Evolutionary conservation across 768 basidiomycete species (phyloP).

Genomic region (Mycena galopus): DNA sequence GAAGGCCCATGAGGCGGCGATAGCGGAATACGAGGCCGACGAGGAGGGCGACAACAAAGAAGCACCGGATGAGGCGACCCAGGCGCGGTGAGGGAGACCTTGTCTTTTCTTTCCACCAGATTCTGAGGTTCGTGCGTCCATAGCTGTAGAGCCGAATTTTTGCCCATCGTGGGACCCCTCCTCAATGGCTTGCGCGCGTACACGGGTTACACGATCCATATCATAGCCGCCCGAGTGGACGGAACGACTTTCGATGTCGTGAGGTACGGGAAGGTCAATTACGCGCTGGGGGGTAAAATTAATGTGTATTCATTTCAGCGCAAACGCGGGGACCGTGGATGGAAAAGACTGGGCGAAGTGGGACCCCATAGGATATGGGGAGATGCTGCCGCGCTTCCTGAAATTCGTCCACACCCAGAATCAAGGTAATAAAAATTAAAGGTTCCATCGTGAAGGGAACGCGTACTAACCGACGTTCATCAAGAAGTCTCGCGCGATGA

Average conservation of each 20-base stretch:
- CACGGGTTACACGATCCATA: background rate
- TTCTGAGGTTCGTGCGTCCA: no score
- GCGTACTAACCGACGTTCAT: no score
- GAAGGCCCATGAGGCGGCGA: background rate
- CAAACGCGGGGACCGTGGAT: background rate
- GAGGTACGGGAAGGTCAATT: background rate
- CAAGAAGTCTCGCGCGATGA: no score
- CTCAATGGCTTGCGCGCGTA: background rate
- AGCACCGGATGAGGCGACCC: background rate
- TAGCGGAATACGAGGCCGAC: background rate
- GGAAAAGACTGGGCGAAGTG: constrained; percentile 2
- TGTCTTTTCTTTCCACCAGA: background rate
- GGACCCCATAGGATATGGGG: background rate
- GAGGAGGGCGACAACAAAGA: background rate
- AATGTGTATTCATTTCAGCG: background rate
- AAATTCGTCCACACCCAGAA: background rate
- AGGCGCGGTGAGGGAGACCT: background rate
- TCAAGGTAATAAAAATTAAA: background rate
- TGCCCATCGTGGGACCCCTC: background rate
- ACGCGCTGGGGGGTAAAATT: background rate
- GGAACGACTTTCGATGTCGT: background rate
- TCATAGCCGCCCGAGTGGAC: background rate
- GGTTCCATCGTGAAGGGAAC: background rate
- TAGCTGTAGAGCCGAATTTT: background rate
- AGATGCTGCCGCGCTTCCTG: background rate